These are phyloP conservation scores for Schizophyllum commune DNA, from an alignment of 1,284 basidiomycete genomes.

Conservation along the genomic window DNA sequence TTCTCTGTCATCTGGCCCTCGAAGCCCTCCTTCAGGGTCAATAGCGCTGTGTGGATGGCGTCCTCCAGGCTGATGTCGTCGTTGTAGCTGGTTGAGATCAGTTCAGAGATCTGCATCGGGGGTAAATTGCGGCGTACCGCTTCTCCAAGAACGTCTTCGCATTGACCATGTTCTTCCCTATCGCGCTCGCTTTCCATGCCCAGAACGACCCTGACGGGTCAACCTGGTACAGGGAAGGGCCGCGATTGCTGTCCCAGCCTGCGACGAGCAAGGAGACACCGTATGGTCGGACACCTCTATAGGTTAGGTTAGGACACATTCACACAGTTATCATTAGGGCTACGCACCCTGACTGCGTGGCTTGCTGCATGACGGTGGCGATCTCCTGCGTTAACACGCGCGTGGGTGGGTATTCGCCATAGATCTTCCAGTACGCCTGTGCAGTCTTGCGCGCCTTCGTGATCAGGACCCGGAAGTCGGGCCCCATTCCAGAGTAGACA, in stretches of 20 bases:
- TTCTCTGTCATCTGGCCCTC: slow-evolving; percentile 99
- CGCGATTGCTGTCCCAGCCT: slow-evolving; percentile 89
- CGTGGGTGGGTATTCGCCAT: slow-evolving; percentile 98
- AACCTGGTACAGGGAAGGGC: slow-evolving; percentile 94
- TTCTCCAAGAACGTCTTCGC: slow-evolving; percentile 99
- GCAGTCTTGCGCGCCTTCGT: slow-evolving; percentile 95
- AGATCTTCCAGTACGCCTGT: slow-evolving; percentile 99
- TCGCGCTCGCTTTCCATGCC: slow-evolving; percentile 99
- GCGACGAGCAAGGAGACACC: slow-evolving; percentile 96
- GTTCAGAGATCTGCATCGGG: slow-evolving; percentile 14
- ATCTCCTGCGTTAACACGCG: slow-evolving; percentile 96
- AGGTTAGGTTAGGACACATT: slow-evolving; percentile 10
- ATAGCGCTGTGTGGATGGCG: slow-evolving; percentile 97
- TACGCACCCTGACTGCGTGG: slow-evolving; percentile 93
- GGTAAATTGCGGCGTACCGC: slow-evolving; percentile 47
- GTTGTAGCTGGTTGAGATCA: slow-evolving; percentile 69
- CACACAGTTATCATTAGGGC: background rate
- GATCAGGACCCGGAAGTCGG: slow-evolving; percentile 93
- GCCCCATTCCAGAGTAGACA: slow-evolving; percentile 99
- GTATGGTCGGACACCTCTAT: slow-evolving; percentile 94
- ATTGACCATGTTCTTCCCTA: slow-evolving; percentile 99
- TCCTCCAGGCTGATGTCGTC: slow-evolving; percentile 99
- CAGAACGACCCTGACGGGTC: slow-evolving; percentile 98
- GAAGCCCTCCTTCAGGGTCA: slow-evolving; percentile 98
- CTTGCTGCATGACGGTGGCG: slow-evolving; percentile 97